Base-by-base conservation (phyloP, 306 rosid species). In the Dicorynia guianensis region DNA sequence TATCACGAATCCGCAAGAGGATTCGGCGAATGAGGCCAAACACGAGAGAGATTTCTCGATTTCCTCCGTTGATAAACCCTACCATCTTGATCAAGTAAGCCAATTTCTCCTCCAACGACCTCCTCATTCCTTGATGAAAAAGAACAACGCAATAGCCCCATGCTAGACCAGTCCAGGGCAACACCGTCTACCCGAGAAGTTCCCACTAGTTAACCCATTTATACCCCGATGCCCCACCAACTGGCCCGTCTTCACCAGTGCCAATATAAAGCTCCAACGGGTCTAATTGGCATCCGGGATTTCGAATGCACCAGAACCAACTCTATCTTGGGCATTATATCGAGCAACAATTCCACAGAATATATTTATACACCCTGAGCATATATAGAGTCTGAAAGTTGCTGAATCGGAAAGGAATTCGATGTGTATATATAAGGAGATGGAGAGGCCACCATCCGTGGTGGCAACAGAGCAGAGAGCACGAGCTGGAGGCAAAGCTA, bases 401-500 rank as follows among this genome's bases (percentile, higher is more conserved):
- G 95, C 7, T 35, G 94, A 15, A 80, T 13, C 55, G 98, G 97
- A 72, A 91, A 94, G 90, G 71, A 78, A 90, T 43, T 94, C 98
- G 13, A 93, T 80, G 91, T 88, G 80, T 67, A 91, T 84, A 75
- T 81, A 94, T 15, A 94, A 81, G 12, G 95, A 87, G 11, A 84
- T 44, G n/a, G n/a, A n/a, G n/a, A 93, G 87, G 63, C 98, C 94
- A 74, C 93, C 96, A 56, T 13, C 84, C 60, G n/a, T 18, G 81
- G 78, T 9, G 97, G 98, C 34, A 91, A 78, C 76, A 89, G 98
- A 18, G 97, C 95, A 18, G 85, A 81, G 80, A 90, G 93, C 14
- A 64, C 81, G 54, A 94, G 90, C 71, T 94, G 98, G 78, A 94
- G 98, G 82, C 96, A 94, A 53, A 94, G 55, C 39, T 94, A 97